Base-by-base conservation (phyloP, 129 eudicot genomes). In the Saposhnikovia divaricata region DNA sequence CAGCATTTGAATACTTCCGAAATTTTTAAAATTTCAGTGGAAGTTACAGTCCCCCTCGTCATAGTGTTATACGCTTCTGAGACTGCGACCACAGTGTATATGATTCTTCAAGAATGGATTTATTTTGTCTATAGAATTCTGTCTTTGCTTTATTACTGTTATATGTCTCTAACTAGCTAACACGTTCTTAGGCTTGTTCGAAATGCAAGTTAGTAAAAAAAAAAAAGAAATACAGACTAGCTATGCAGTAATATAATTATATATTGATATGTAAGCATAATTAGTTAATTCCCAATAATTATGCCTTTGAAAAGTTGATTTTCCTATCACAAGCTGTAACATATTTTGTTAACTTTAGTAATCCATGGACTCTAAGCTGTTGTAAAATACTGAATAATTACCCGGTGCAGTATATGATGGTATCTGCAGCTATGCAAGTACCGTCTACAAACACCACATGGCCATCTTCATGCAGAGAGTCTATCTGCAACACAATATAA, bases 321-420 rank as follows among this genome's bases (percentile, higher is more conserved):
- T 55, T 34, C 37, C 37, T 34, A 34, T 1, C 37, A 34, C 2
- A 34, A 34, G 2, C 37, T 34, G 37, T 34, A 34, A 34, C 37
- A 34, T 34, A 34, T 55, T 1, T 55, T 6, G 27, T 55, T 21
- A 21, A 28, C 27, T 55, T 55, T 55, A 21, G 65, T 6, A 21
- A 21, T 55, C 65, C 65, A 55, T 21, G n/a, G 65, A 21, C 65
- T 50, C 23, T 50, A 50, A 53, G 61, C 61, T 53, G 61, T 55
- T 19, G 65, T 21, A 19, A 4, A 53, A 53, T 18, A 53, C 16
- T 21, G 63, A 31, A 37, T 38, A 38, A 3, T 79, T 89, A 93
- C 98, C 98, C 98, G 16, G 98, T 91, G 89, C 96, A 91, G 59
- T 93, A 93, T 81, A 93, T 88, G 87, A 93, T 87, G 44, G 97